Evolutionary conservation across 768 basidiomycete genomes (phyloP), one percentile per base, ranked within the genome.

Genomic region (Cyathus striatus): DNA sequence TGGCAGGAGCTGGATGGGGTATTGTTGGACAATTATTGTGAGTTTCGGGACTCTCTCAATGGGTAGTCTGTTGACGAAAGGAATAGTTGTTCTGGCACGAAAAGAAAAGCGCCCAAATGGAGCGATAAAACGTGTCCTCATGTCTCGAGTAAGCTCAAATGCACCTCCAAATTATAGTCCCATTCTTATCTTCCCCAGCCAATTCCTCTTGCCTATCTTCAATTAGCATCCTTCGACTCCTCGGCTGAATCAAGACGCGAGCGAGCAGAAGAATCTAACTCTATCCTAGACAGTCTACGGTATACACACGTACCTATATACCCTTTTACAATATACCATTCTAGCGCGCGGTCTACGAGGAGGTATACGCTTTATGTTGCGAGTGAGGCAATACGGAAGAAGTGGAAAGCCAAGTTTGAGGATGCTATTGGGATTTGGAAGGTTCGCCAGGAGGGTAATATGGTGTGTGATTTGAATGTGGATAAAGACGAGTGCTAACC

Each of bases 241-340:
- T 66, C 75, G 5, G 64, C 79, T 4, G 90, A 89, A 49, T 68
- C 61, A 38, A 77, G 86, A 24, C 81, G 75, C 54, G 86, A 83
- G 48, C 74, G 73, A 34, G 52, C 66, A 13, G 81, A 85, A 39
- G 81, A 78, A 38, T 74, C 77, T 26, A 56, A 75, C 27, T n/a
- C n/a, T 12, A 58, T 85, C 10, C 60, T 85, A 24, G 80, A 83
- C 44, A 69, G 62, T 37, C 63, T 81, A 25, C 73, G 75, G 42
- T 75, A 68, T 10, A 68, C 74, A 30, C 67, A 69, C 43, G 68
- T 76, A 20, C 60, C 76, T 10, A 62, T 89, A 54, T 91, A 78
- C 55, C 89, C 90, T 1, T 86, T 92, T 58, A 85, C 80, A 1
- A 63, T 92, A 48, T 86, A 79, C 58, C 88, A 91, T 46, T 80